Conservation (phyloP, 345 rosid species). For the Eucalyptus tenuipes region DNA sequence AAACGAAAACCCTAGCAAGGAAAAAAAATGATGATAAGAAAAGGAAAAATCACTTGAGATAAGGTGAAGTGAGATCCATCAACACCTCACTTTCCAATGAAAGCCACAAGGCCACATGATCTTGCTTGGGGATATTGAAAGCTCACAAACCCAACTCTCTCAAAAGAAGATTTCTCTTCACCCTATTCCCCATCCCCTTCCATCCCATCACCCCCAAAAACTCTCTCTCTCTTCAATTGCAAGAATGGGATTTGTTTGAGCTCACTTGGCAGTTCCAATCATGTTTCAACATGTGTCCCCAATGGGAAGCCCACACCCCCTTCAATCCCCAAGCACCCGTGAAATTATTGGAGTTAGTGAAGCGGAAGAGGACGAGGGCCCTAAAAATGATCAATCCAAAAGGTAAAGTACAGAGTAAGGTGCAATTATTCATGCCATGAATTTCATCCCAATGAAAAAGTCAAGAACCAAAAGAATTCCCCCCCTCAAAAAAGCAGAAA, state of each 20-base stretch:
- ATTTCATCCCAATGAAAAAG: constrained; percentile 37
- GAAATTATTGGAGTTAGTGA: constrained; percentile 22
- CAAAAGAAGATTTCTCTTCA: background rate
- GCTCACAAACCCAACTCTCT: constrained; percentile 6
- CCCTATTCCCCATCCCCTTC: background rate
- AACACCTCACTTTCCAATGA: constrained; percentile 24
- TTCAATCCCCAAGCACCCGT: background rate
- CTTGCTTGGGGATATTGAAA: constrained; percentile 34
- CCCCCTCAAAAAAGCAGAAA: constrained; percentile 4
- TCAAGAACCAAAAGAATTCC: background rate
- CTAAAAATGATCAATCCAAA: constrained; percentile 31
- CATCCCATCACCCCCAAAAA: background rate
- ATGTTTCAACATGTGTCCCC: constrained; percentile 30
- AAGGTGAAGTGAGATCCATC: background rate
- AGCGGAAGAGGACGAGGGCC: background rate
- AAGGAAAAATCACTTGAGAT: background rate
- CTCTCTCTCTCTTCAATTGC: background rate
- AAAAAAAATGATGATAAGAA: background rate
- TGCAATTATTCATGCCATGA: constrained; percentile 81
- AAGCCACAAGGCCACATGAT: constrained; percentile 33
- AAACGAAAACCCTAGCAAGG: constrained; percentile 6
- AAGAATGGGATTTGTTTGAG: constrained; percentile 4
- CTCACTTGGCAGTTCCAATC: constrained; percentile 34
- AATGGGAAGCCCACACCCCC: constrained; percentile 1
- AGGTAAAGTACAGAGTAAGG: constrained; percentile 44